These are phyloP conservation scores for Nyssa sinensis DNA, from an alignment of 148 eudicot species.

Conservation along the genomic window DNA sequence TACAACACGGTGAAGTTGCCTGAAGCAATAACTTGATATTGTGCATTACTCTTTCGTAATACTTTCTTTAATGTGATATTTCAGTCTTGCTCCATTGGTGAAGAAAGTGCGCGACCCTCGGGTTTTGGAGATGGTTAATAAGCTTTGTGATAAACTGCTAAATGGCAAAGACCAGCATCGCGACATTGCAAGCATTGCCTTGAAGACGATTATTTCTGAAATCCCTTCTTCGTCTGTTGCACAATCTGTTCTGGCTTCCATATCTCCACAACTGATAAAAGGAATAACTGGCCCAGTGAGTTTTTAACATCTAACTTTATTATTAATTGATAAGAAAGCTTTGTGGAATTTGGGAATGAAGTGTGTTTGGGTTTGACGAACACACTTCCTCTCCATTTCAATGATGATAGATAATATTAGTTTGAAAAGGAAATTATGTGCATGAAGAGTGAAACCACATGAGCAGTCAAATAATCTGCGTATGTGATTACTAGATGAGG, in stretches of 20 bases:
- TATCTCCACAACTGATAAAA: conserved; percentile 68
- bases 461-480: background rate
- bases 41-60: conserved; percentile 10
- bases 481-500: background rate
- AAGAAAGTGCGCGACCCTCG: conserved; percentile 82
- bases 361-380: background rate
- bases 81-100: conserved; percentile 95
- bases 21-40: background rate
- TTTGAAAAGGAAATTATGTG: background rate
- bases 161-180: conserved; percentile 92
- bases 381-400: background rate
- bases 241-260: conserved; percentile 68
- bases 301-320: conserved; percentile 8
- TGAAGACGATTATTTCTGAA: conserved; percentile 96
- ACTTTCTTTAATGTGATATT: conserved; percentile 16
- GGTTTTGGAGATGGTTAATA: conserved; percentile 79
- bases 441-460: background rate
- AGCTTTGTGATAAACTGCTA: conserved; percentile 79
- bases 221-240: conserved; percentile 61
- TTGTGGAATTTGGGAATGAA: conserved; percentile 2
- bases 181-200: conserved; percentile 95
- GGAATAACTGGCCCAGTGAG: conserved; percentile 82
- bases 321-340: background rate
- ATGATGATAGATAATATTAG: background rate
- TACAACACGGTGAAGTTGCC: background rate